Percentiles rank a stretch among this genome's conserved stretches.
Conservation (phyloP, 768 basidiomycete genomes). For the Bullera alba region DNA sequence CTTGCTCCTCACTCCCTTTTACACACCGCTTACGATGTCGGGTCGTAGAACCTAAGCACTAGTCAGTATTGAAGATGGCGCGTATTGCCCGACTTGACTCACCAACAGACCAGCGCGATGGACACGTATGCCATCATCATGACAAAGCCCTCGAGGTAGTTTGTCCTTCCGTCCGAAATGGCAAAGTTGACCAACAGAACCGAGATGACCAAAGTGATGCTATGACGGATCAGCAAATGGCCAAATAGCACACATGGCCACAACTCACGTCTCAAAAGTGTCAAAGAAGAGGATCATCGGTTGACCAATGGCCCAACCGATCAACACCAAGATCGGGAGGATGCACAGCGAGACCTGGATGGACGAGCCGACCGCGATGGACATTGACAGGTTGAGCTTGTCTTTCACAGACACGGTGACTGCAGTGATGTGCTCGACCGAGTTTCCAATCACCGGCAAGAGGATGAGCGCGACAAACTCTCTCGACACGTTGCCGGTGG, state of each 20-base stretch:
- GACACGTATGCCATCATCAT: conserved; percentile 41
- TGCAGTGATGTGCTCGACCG: conserved; percentile 75
- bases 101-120: conserved; percentile 37
- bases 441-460: conserved; percentile 65
- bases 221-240: neutral
- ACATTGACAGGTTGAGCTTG: conserved; percentile 75
- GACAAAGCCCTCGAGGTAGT: conserved; percentile 40
- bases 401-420: conserved; percentile 82
- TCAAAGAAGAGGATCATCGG: conserved; percentile 42
- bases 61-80: neutral
- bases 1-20: neutral
- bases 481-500: conserved; percentile 50
- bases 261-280: conserved; percentile 37
- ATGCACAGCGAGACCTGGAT: conserved; percentile 41
- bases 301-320: conserved; percentile 44
- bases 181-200: conserved; percentile 42
- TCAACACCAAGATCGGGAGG: conserved; percentile 34
- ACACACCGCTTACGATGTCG: conserved; percentile 1
- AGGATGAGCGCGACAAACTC: conserved; percentile 85
- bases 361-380: conserved; percentile 60
- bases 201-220: conserved; percentile 34
- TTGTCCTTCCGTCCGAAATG: conserved; percentile 39
- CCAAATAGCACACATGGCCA: neutral
- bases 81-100: neutral
- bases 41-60: conserved; percentile 21